Percentiles rank a stretch among this genome's conserved stretches.
These are phyloP conservation scores for Neurospora sp. DNA, from an alignment of 495 filamentous ascomycete genomes.

Conservation along the genomic window DNA sequence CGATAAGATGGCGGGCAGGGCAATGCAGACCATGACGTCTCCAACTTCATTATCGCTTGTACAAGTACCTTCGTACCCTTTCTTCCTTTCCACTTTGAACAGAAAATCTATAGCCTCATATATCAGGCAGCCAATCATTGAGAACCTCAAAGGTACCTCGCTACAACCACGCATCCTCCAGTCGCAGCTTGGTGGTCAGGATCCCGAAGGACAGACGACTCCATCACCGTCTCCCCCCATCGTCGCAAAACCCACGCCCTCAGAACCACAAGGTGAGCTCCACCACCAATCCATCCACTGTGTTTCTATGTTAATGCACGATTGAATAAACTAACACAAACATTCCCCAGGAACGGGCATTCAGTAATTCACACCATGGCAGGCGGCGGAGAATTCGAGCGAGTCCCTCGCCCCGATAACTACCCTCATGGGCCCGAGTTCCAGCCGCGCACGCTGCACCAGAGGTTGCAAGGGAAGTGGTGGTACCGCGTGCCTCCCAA, in stretches of 20 bases:
- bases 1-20: background rate
- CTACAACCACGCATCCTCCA: background rate
- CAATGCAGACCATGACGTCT: background rate
- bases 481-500: background rate
- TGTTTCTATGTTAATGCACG: background rate
- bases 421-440: background rate
- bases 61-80: background rate
- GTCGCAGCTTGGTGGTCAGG: background rate
- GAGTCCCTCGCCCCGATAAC: background rate
- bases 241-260: background rate
- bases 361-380: background rate
- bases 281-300: background rate
- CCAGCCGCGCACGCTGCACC: conserved; percentile 2
- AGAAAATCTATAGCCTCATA: background rate
- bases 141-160: background rate
- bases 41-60: background rate
- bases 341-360: background rate
- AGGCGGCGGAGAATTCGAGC: background rate
- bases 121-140: background rate
- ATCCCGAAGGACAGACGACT: background rate
- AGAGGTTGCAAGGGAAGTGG: background rate
- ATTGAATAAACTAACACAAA: background rate
- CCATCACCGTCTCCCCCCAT: background rate
- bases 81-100: background rate
- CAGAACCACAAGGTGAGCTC: background rate